These are phyloP conservation scores for Chrysopogon serrulatus DNA, from an alignment of 176 grass and related monocot species.

Conservation along the genomic window DNA sequence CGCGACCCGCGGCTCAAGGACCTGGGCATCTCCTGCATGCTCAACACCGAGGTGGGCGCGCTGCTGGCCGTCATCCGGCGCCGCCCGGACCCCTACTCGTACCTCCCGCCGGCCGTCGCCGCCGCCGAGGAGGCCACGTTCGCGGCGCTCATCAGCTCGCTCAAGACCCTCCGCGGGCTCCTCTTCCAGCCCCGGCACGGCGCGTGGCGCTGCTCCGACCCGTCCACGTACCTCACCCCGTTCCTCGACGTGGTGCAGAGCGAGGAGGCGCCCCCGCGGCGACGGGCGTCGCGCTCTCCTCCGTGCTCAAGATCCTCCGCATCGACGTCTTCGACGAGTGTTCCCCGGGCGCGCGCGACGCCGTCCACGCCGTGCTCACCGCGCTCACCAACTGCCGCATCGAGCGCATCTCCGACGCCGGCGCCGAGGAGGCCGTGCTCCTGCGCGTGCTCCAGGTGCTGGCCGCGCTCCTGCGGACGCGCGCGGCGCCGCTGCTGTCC, in stretches of 20 bases:
- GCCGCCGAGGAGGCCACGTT: constrained; percentile 41
- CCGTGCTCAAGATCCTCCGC: constrained; percentile 78
- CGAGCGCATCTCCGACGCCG: constrained; percentile 61
- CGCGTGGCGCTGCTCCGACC: constrained; percentile 77
- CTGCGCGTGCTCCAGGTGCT: constrained; percentile 84
- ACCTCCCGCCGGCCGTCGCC: constrained; percentile 23
- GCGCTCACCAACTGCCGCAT: constrained; percentile 62
- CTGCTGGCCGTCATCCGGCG: constrained; percentile 86
- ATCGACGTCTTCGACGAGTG: constrained; percentile 89
- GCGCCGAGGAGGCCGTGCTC: constrained; percentile 78
- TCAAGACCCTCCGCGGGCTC: constrained; percentile 67
- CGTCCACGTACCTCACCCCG: constrained; percentile 65
- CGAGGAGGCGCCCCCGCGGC: constrained; percentile 67
- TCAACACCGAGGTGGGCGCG: constrained; percentile 86
- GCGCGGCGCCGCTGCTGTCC: constrained; percentile 57
- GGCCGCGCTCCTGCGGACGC: constrained; percentile 43
- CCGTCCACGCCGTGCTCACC: constrained; percentile 55
- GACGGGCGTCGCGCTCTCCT: constrained; percentile 71
- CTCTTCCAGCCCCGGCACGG: constrained; percentile 77
- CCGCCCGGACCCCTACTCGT: constrained; percentile 45
- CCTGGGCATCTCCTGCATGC: constrained; percentile 92
- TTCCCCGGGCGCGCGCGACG: constrained; percentile 73
- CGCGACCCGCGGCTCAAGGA: constrained; percentile 58
- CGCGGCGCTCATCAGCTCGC: constrained; percentile 54
- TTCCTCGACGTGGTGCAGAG: constrained; percentile 88